These are phyloP conservation scores for Kodamaea lidongshanica DNA, from an alignment of 805 yeast genomes.

Conservation along the genomic window DNA sequence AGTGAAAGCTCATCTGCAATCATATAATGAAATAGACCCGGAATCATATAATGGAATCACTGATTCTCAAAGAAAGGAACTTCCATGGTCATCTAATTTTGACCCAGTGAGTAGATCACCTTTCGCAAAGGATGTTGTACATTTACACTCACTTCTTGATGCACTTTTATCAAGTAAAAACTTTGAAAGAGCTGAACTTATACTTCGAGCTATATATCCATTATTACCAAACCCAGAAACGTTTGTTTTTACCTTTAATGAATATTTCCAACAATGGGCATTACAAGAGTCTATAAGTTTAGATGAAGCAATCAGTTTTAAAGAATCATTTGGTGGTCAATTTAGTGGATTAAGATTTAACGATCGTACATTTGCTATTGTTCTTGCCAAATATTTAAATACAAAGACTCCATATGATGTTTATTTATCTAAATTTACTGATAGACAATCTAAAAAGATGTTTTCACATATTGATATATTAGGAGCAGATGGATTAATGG, in stretches of 20 bases:
- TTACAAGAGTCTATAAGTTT: conserved; percentile 34
- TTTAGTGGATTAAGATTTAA: conserved; percentile 30
- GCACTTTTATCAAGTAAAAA: conserved; percentile 67
- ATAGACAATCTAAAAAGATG: conserved; percentile 21
- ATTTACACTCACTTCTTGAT: conserved; percentile 71
- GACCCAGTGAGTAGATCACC: conserved; percentile 39
- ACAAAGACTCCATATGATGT: conserved; percentile 8
- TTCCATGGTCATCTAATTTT: conserved; percentile 37
- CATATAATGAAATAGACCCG: conserved; percentile 11
- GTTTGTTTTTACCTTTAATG: conserved; percentile 63
- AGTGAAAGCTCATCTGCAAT: conserved; percentile 9
- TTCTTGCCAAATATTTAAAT: conserved; percentile 38
- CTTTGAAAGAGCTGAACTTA: conserved; percentile 62
- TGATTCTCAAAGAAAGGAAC: conserved; percentile 11
- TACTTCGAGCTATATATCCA: conserved; percentile 56
- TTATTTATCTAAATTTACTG: conserved; percentile 7
- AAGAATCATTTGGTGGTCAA: conserved; percentile 23
- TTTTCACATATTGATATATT: conserved; percentile 48
- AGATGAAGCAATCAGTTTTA: conserved; percentile 39
- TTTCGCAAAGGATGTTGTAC: conserved; percentile 51
- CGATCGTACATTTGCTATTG: conserved; percentile 55
- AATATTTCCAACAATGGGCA: conserved; percentile 45
- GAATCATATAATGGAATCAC: conserved; percentile 9
- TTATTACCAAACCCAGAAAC: conserved; percentile 36
- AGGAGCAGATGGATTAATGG: conserved; percentile 42